Base-by-base conservation (phyloP, 345 rosid species). In the Litchi chinensis region DNA sequence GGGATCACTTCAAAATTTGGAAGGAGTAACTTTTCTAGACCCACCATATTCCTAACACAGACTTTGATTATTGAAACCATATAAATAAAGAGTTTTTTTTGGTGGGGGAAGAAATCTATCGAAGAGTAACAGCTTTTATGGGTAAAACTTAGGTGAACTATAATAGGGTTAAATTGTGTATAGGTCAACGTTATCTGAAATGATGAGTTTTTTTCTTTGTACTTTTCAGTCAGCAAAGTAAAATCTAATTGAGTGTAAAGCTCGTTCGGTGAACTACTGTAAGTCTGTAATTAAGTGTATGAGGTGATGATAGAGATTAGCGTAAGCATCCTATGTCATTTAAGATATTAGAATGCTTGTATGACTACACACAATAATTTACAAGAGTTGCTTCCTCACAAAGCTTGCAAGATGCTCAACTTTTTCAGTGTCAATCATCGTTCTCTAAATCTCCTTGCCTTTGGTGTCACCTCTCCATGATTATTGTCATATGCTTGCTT, bases 291-390 rank as follows among this genome's bases (percentile, higher is more conserved):
- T 26, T 1, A 54, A 37, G 57, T 1, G 62, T 44, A 21, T 32
- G 21, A 26, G 67, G 56, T 28, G 15, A 22, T 10, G 65, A 41
- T 32, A 50, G 59, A 32, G 26, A 24, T 59, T 50, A 52, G 19
- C 15, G 9, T 63, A 75, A 75, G 83, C 56, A 81, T 81, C 80
- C 83, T 39, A 68, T 32, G 37, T 32, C 37, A 32, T 2, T 32
- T 32, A 32, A 32, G 37, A 32, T 32, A 32, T 32, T 32, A 32
- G 37, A 32, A 32, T 32, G 37, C 37, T 32, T 3, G 1, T 32
- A 32, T 32, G 37, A 32, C 15, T 9, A 63, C 66, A 6, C 22
- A 60, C 11, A 71, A 54, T 56, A 71, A 43, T 65, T 28, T 48
- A 56, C 24, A 44, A 19, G 41, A 76, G 43, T 28, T 54, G 44